phyloP scores from a whole-genome alignment of 177 flowering plant species.

The Vitis hybrid region DNA sequence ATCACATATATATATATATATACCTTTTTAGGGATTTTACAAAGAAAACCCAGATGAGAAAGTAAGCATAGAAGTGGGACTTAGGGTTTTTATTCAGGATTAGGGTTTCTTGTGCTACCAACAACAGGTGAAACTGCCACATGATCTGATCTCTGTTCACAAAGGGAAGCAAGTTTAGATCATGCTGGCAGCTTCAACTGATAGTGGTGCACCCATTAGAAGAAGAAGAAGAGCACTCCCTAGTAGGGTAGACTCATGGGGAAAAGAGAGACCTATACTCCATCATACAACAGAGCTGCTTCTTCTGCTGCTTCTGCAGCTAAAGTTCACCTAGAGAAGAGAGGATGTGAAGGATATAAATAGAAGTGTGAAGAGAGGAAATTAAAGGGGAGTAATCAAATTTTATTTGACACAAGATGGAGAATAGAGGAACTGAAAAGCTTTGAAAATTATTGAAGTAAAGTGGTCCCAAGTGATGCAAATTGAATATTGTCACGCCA shows the following conservation, averaged over 20 bases:
- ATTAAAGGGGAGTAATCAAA: too few species aligned
- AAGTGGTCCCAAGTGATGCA: conserved; percentile 14
- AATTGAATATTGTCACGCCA: conserved; percentile 72
- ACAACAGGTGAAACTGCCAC: conserved; percentile 83
- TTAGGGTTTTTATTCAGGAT: conserved; percentile 15
- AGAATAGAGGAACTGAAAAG: too few species aligned
- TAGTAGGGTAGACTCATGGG: too few species aligned
- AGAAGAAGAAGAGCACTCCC: neutral
- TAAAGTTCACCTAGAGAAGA: neutral
- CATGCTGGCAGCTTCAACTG: conserved; percentile 99
- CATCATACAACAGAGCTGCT: too few species aligned
- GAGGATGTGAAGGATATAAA: neutral
- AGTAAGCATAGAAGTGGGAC: conserved; percentile 2
- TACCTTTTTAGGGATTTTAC: conserved; percentile 12
- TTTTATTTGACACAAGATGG: too few species aligned
- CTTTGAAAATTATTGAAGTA: too few species aligned
- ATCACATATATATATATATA: conserved; percentile 9
- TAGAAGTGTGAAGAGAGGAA: too few species aligned
- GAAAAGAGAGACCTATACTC: too few species aligned
- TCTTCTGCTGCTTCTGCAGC: too few species aligned
- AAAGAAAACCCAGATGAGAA: conserved; percentile 4
- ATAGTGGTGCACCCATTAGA: conserved; percentile 31
- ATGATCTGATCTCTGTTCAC: conserved; percentile 71
- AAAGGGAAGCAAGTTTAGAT: conserved; percentile 49
- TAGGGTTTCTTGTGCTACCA: conserved; percentile 36